Base-by-base conservation (phyloP, 2,329 filamentous ascomycete genomes). In the Colletotrichum tofieldiae region DNA sequence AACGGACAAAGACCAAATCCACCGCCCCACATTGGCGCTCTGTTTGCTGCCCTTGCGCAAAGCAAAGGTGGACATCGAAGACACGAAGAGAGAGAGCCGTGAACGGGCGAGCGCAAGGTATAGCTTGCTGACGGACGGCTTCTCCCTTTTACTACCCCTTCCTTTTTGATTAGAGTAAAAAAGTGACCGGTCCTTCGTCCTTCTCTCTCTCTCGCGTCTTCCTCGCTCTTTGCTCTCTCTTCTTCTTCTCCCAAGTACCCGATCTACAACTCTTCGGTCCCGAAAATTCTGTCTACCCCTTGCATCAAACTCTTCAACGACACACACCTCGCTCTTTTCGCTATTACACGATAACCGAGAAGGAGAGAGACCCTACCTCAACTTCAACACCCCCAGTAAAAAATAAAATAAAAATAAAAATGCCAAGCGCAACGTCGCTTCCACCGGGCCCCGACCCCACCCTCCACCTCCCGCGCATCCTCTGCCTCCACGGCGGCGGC, bases 401-500 rank as follows among this genome's bases (percentile, higher is more conserved):
- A 9, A 39, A 43, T 29, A 23, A 49, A n/a, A 26, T 26, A 26
- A 47, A 7, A 45, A 12, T 23, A 7, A 64, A n/a, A 47, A 72
- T 72, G 69, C 69, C 69, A 26, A 64, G 69, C 59, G 69, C 69
- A 23, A 72, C 65, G 16, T 20, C 59, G 32, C 11, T 47, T 18
- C 58, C 58, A 26, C 35, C 59, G 59, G 69, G 45, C 20, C 35
- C 59, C 37, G 72, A 75, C 62, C 60, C 69, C 5, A 71, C 72
- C 32, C 74, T 72, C 20, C 65, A 75, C 71, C 83, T 87, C 37
- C 93, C 93, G 3, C 91, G 93, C 71, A 90, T 95, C 75, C 91
- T 95, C 76, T 95, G 93, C 82, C 90, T 95, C n/a, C 93, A 95
- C 81, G 93, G 93, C 79, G 93, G 93, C 77, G 93, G 93, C 73